Evolutionary conservation across 441 rosid species (phyloP).

Genomic region (Hypseocharis bilobata): DNA sequence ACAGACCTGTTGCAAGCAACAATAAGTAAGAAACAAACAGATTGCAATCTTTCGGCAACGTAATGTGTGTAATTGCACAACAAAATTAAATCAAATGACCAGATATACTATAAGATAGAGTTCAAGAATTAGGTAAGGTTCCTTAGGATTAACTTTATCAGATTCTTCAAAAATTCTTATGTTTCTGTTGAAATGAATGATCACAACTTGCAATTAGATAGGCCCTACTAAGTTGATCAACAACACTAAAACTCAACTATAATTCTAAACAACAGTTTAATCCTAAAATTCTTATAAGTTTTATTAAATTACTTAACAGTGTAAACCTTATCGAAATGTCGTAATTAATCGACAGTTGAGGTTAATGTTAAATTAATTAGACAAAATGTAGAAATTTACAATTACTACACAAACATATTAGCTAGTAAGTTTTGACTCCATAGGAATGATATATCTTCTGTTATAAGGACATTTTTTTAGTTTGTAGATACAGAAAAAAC

Average conservation of each 20-base stretch:
- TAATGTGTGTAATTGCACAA: background rate
- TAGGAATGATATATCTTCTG: no score
- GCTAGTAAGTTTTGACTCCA: no score
- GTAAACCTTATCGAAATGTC: no score
- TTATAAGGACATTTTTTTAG: no score
- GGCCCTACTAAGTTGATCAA: background rate
- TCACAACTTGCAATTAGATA: background rate
- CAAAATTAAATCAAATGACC: background rate
- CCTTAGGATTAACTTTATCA: background rate
- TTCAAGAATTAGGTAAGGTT: background rate
- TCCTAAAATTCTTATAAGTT: background rate
- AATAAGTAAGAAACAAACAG: background rate
- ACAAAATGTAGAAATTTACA: no score
- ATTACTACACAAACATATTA: no score
- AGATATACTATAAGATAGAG: background rate
- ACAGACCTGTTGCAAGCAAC: constrained; percentile 44
- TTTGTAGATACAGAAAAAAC: no score
- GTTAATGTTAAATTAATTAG: no score
- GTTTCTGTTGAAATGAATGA: background rate
- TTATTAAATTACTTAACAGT: no score
- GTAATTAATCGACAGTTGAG: no score
- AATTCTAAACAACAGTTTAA: background rate
- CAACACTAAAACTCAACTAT: background rate
- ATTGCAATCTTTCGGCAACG: background rate
- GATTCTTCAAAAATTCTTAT: background rate